These are phyloP conservation scores for Arthrocladium fulminans DNA, from an alignment of 2,329 filamentous ascomycete species.

Conservation along the genomic window DNA sequence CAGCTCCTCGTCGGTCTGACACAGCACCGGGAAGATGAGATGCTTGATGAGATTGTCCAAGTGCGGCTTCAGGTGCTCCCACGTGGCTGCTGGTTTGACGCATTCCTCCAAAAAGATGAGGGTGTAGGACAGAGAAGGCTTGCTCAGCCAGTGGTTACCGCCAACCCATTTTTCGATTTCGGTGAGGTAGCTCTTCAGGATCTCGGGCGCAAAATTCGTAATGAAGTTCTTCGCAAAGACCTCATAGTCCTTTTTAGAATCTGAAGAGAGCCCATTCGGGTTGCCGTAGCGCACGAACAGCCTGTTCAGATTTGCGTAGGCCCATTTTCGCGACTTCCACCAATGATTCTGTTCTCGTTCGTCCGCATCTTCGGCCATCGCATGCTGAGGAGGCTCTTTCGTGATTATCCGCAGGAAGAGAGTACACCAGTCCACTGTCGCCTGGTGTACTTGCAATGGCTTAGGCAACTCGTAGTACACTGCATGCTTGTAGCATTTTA, in stretches of 20 bases:
- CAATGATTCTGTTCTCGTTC: conserved; percentile 92
- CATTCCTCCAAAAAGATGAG: conserved; percentile 95
- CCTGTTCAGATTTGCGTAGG: conserved; percentile 93
- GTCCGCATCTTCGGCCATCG: conserved; percentile 68
- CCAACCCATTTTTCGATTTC: conserved; percentile 98
- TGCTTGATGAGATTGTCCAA: conserved; percentile 89
- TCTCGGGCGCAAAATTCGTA: conserved; percentile 84
- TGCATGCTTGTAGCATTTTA: conserved; percentile 97
- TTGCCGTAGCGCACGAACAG: conserved; percentile 94
- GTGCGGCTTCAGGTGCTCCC: conserved; percentile 86
- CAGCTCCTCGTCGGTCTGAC: conserved; percentile 82
- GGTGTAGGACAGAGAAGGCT: conserved; percentile 85
- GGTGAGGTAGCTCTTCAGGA: conserved; percentile 84
- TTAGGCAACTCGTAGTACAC: conserved; percentile 87
- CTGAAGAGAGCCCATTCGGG: conserved; percentile 62
- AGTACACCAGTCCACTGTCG: conserved; percentile 91
- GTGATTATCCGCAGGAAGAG: conserved; percentile 85
- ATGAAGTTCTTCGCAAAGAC: conserved; percentile 87
- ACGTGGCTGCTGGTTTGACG: conserved; percentile 94
- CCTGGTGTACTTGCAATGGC: conserved; percentile 66
- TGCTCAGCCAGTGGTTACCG: conserved; percentile 89
- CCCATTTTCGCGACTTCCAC: conserved; percentile 99
- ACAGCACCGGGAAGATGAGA: conserved; percentile 90
- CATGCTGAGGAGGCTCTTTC: conserved; percentile 69
- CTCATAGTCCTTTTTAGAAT: conserved; percentile 65